Base-by-base conservation (phyloP, 768 basidiomycete genomes). In the Rhizopogon salebrosus region DNA sequence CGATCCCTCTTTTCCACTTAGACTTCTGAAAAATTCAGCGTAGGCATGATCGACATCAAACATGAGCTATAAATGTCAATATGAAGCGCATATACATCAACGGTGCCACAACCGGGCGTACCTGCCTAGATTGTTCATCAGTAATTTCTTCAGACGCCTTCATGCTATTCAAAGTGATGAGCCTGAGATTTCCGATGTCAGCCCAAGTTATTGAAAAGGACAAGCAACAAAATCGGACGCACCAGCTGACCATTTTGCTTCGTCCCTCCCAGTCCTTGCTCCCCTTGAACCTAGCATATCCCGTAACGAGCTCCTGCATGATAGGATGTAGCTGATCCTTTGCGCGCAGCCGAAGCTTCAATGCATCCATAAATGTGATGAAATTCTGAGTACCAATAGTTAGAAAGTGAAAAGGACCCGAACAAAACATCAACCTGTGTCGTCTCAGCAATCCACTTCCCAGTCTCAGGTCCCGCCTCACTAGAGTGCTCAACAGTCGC, bases 41-140 rank as follows among this genome's bases (percentile, higher is more conserved):
- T 98, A 98, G 0, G 95, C 94, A 61, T 95, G 85, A 60, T 98
- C 95, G 49, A 97, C 91, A 62, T 98, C 95, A 63, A 98, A 98
- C n/a, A 92, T 75, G 55, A 98, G 77, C 91, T 97, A 53, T 5
- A 23, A 48, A 14, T 38, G 13, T 5, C 22, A 55, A 2, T 2
- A 22, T 16, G 37, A 29, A 18, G 27, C 36, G 39, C 23, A 2
- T 24, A 11, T 9, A 6, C 45, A 5, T 24, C 13, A 31, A 14
- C 5, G 38, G 20, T 20, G 45, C 7, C 18, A 22, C 6, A 10
- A 49, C 1, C 2, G 10, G 41, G 67, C 75, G 41, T 52, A 89
- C 92, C 80, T 98, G 94, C 54, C 97, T 75, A 3, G 91, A 87
- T 62, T 99, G 94, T 55, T 98, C 95, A 55, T 98, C 95, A 0